Base-by-base conservation (phyloP, 73 alveolate species). In the Blepharisma japonicum region DNA sequence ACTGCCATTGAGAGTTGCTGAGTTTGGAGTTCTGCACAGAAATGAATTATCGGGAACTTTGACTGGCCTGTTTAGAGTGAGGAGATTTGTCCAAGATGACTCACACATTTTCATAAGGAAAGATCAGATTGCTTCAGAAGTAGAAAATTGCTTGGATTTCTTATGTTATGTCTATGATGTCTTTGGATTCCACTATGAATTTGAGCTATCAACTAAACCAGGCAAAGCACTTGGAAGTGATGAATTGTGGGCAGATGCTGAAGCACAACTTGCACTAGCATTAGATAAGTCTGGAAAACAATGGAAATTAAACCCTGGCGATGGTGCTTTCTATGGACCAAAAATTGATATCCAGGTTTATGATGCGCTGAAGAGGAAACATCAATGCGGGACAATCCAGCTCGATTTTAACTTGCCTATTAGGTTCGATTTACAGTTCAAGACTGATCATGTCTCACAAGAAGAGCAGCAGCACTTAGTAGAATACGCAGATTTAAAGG, bases 281-380 rank as follows among this genome's bases (percentile, higher is more conserved):
- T 89, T 96, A n/a, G 87, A 96, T 82, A 90, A 79, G 77, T 94
- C 94, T 56, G 99, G 99, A 23, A 97, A 94, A 78, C 98, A 97
- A 23, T 97, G 98, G 98, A 93, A 89, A 79, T 74, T 87, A 21
- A 94, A 95, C 82, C 97, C 97, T 50, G 98, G 99, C 6, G 99
- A 97, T 71, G 99, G 99, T 21, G 99, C 99, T 55, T 98, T 98
- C 91, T 98, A 90, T 80, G 99, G 99, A 14, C 99, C 99, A 11
- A 98, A 98, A 92, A 98, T 98, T 72, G 99, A 98, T 90, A 96
- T 98, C 79, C 85, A 91, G 86, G 87, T 98, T 54, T 92, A 81
- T 81, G 99, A 98, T 87, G 99, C 99, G n/a, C 81, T 97, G 82
- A 96, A 97, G 81, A 94, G 99, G 77, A 94, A 94, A 77, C 99